phyloP scores from a whole-genome alignment of 129 eudicot species.

The Lactuca sativa region DNA sequence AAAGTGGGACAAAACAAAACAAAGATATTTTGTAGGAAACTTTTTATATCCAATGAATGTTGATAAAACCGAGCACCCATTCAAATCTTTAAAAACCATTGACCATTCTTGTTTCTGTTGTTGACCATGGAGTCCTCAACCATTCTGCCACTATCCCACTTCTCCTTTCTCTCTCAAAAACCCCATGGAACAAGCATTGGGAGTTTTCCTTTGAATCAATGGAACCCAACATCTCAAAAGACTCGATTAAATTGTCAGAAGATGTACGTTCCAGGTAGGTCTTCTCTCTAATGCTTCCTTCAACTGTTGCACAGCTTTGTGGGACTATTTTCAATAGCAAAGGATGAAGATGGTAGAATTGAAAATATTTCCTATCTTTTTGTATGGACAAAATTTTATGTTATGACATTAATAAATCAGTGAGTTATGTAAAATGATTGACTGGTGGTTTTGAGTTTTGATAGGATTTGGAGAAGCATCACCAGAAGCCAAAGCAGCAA shows the following conservation, averaged over 20 bases:
- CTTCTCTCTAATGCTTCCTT: background rate
- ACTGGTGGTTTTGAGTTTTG: conserved; percentile 4
- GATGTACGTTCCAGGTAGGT: conserved; percentile 90
- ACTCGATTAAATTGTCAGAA: conserved; percentile 60
- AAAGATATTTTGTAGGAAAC: conserved; percentile 5
- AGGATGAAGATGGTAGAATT: no score
- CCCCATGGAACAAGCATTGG: conserved; percentile 29
- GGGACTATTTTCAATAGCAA: background rate
- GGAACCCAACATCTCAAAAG: conserved; percentile 39
- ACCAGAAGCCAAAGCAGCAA: conserved; percentile 89
- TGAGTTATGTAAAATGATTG: background rate
- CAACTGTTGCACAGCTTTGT: background rate
- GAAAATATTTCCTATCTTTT: background rate
- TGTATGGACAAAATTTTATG: background rate
- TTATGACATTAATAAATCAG: background rate
- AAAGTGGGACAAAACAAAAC: conserved; percentile 18
- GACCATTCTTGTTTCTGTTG: conserved; percentile 12
- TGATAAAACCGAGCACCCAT: conserved; percentile 24
- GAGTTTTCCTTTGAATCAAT: conserved; percentile 44
- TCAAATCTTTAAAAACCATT: conserved; percentile 19
- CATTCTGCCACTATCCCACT: conserved; percentile 41
- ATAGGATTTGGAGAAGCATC: conserved; percentile 97
- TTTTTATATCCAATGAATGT: conserved; percentile 17
- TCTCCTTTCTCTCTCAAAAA: conserved; percentile 36
- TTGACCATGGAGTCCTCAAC: conserved; percentile 49